Base-by-base conservation (phyloP, 2,329 filamentous ascomycete species). In the Mycogone perniciosa region DNA sequence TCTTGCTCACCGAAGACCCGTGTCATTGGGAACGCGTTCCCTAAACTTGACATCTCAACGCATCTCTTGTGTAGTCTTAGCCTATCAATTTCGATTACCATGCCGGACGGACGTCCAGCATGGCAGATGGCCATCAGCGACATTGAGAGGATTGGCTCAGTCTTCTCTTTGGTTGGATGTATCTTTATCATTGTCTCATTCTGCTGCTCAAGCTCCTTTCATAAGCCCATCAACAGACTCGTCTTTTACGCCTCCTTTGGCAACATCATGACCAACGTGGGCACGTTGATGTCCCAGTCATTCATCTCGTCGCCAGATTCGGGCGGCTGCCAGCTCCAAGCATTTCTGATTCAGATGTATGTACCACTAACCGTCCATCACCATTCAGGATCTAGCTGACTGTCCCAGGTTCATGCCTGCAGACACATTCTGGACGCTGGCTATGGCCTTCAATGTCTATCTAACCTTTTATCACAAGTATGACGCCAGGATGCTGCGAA, bases 371-470 rank as follows among this genome's bases (percentile, higher is more conserved):
- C 33, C 37, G 4, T 11, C 5, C 35, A 13, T 20, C 11, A 37
- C 9, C 20, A 11, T 40, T 10, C 6, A 31, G 30, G 29, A 13
- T 20, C 27, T 60, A 41, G 63, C 63, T 53, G 13, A 9, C 9
- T n/a, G 11, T 5, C 3, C n/a, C 60, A 89, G 85, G 84, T 90
- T 90, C 64, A 82, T 89, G 76, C 83, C 84, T 2, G 85, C 86
- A 5, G 86, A 89, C 70, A 82, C 85, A 1, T 74, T 86, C 42
- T 91, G 85, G 87, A 87, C 85, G 1, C 74, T 91, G 52, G 82
- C 85, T 48, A 93, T 95, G 88, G 87, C 88, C 1, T 76, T 84
- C 58, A 95, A 93, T 63, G 88, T 93, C 46, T 89, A 89, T 64
- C 69, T 92, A 10, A 90, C 88, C 0, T 89, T 93, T 62, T 90